Base-by-base conservation (phyloP, 139 green algal species). In the Trebouxia sp. region DNA sequence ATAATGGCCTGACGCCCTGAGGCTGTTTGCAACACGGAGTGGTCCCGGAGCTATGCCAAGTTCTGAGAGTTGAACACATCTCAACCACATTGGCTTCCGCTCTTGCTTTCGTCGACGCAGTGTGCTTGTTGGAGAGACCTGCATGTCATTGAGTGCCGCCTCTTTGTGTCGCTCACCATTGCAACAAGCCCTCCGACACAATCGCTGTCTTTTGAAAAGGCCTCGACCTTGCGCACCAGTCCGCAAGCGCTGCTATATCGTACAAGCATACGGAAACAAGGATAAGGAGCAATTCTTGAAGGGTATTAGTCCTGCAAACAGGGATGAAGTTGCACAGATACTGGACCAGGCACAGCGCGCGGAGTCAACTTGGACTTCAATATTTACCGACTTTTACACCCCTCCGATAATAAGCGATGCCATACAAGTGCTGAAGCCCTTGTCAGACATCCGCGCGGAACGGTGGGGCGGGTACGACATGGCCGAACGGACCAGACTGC, bases 341-440 rank as follows among this genome's bases (percentile, higher is more conserved):
- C 50, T 96, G 38, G 91, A 96, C 86, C 91, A 47, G 83, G 92
- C 47, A 41, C 81, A 79, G 85, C 87, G 56, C 9, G 82, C 86
- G 1, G 74, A 56, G 5, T 66, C 80, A 35, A 78, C 56, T 37
- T 91, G 88, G 85, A 56, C 47, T 5, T 43, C 67, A 1, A 14
- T 62, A 0, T 53, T 65, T 5, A 83, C 78, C 7, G 85, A 90
- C 38, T 96, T 94, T 32, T 67, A 90, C 17, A 78, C 86, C 4
- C 92, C 92, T 0, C 82, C 92, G 0, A 82, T 93, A 5, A 83
- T 88, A 5, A 83, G 86, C 3, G 88, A 91, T 39, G 87, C 85
- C 0, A 77, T 92, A 79, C n/a, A 55, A 32, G 82, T 65, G 0
- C 39, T 94, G n/a, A 26, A 66, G 66, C 72, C 67, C 10, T 66